Evolutionary conservation across 2,329 filamentous ascomycete genomes (phyloP).

Genomic region (Monosporascus sp.): DNA sequence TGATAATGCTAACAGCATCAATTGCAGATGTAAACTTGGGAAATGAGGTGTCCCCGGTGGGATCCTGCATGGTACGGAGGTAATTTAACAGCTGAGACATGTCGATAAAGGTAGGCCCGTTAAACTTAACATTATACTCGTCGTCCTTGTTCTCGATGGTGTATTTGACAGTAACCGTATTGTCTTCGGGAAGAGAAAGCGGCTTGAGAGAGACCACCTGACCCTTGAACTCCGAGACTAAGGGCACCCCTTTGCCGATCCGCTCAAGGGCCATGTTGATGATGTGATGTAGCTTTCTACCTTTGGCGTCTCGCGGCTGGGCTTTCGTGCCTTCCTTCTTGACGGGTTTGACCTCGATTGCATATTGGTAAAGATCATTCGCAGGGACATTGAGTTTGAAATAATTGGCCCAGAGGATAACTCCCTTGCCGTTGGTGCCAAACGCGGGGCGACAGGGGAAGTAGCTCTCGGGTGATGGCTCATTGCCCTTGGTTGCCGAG

Average conservation of each 20-base stretch:
- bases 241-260: conserved; percentile 26
- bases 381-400: conserved; percentile 38
- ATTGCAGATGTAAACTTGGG: conserved; percentile 44
- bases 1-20: conserved; percentile 47
- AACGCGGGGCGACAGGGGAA: conserved; percentile 46
- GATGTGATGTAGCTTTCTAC: conserved; percentile 37
- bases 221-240: conserved; percentile 47
- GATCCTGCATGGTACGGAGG: conserved; percentile 36
- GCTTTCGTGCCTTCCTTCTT: conserved; percentile 13
- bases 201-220: conserved; percentile 36
- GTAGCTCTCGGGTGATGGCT: conserved; percentile 5
- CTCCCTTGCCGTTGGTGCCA: conserved; percentile 35
- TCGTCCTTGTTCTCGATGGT: conserved; percentile 29
- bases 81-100: conserved; percentile 40
- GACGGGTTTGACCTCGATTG: conserved; percentile 28
- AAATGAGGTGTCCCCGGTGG: conserved; percentile 31
- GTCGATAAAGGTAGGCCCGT: conserved; percentile 31
- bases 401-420: conserved; percentile 50
- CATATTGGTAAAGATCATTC: conserved; percentile 39
- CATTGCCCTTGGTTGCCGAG: conserved; percentile 5
- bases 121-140: conserved; percentile 36
- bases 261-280: conserved; percentile 32
- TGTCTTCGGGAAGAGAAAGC: conserved; percentile 30
- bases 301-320: conserved; percentile 29
- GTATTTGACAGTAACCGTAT: conserved; percentile 31